These are phyloP conservation scores for Hippophae tibetana DNA, from an alignment of 306 rosid species.

Conservation along the genomic window DNA sequence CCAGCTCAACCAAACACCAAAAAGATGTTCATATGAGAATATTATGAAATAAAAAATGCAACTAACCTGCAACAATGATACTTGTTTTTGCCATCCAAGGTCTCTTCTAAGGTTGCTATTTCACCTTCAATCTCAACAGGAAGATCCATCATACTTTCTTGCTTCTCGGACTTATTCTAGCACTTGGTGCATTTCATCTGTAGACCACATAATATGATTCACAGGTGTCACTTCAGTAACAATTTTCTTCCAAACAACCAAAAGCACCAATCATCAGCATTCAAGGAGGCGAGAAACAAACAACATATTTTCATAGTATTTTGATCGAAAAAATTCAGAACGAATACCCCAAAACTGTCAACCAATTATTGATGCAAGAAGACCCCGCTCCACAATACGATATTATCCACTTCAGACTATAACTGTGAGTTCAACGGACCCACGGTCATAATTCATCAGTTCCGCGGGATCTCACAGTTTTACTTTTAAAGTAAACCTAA, in stretches of 20 bases:
- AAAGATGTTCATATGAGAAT: conserved; percentile 1
- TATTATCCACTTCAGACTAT: too few relatives aligned
- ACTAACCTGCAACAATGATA: conserved; percentile 86
- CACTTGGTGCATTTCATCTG: conserved; percentile 93
- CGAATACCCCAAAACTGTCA: not conserved
- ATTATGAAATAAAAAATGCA: conserved; percentile 11
- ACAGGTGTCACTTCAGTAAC: conserved; percentile 4
- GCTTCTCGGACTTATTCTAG: conserved; percentile 85
- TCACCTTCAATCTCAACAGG: conserved; percentile 95
- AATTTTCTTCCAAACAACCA: not conserved
- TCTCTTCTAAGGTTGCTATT: conserved; percentile 70
- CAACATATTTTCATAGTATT: conserved; percentile 1
- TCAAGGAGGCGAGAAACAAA: not conserved
- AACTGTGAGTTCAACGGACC: too few relatives aligned
- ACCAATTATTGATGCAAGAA: too few relatives aligned
- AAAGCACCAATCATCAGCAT: too few relatives aligned
- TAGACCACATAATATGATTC: conserved; percentile 17
- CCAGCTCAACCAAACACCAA: not conserved
- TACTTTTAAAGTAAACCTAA: too few relatives aligned
- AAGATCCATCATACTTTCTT: conserved; percentile 94
- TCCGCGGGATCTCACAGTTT: too few relatives aligned
- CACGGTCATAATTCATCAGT: too few relatives aligned
- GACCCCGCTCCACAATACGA: too few relatives aligned
- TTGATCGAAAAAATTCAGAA: not conserved
- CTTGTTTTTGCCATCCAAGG: conserved; percentile 89